These are phyloP conservation scores for Rutstroemia sydowiana DNA, from an alignment of 2,329 filamentous ascomycete genomes.

Conservation along the genomic window DNA sequence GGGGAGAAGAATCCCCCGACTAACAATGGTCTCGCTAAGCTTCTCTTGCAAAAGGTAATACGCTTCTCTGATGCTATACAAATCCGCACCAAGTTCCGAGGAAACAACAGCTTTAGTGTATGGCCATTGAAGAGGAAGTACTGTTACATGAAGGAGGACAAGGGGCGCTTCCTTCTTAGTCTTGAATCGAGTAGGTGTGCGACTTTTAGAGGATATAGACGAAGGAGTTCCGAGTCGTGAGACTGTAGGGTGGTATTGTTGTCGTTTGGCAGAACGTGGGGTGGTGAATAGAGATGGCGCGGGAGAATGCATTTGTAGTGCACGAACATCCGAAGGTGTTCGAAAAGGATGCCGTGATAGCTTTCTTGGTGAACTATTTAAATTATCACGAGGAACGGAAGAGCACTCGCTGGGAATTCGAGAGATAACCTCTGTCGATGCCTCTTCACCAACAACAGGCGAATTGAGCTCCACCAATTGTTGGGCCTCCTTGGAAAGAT, in stretches of 20 bases:
- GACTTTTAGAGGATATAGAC: slow-evolving; percentile 20
- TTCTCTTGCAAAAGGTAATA: slow-evolving; percentile 64
- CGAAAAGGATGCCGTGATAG: slow-evolving; percentile 58
- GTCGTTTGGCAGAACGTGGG: slow-evolving; percentile 45
- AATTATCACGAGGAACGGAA: slow-evolving; percentile 21
- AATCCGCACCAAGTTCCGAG: slow-evolving; percentile 36
- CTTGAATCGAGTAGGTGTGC: slow-evolving; percentile 51
- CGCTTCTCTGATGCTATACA: slow-evolving; percentile 49
- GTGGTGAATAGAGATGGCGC: slow-evolving; percentile 50
- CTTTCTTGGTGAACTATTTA: slow-evolving; percentile 43
- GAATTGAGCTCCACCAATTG: slow-evolving; percentile 23
- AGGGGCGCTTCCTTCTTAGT: slow-evolving; percentile 54
- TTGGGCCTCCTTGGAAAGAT: slow-evolving; percentile 7
- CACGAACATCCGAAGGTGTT: slow-evolving; percentile 61
- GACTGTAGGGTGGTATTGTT: slow-evolving; percentile 35
- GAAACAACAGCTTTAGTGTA: slow-evolving; percentile 52
- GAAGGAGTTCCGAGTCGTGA: slow-evolving; percentile 51
- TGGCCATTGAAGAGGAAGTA: slow-evolving; percentile 61
- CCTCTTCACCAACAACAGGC: slow-evolving; percentile 26
- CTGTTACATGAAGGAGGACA: slow-evolving; percentile 69
- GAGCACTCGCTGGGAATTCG: slow-evolving; percentile 29
- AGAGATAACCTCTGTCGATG: slow-evolving; percentile 38
- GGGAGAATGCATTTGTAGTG: slow-evolving; percentile 66
- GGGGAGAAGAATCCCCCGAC: slow-evolving; percentile 66
- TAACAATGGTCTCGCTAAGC: slow-evolving; percentile 63